These are phyloP conservation scores for Plasmodium ovale DNA, from an alignment of 169 alveolate species.

Conservation along the genomic window DNA sequence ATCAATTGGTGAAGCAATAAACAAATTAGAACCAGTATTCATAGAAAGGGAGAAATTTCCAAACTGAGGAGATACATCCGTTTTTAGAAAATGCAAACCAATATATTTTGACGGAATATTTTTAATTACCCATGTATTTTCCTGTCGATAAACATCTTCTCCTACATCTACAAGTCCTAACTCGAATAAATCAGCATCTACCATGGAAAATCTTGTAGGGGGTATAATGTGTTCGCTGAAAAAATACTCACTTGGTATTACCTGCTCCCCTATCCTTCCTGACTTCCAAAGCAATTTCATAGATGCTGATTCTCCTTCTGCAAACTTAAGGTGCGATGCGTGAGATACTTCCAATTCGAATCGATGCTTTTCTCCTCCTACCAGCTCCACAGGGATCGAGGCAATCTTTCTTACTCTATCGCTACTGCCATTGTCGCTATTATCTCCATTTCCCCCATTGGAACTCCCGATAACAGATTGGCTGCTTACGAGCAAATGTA, in stretches of 20 bases:
- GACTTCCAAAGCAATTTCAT: conserved; percentile 82
- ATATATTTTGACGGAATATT: conserved; percentile 79
- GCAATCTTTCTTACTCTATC: conserved; percentile 68
- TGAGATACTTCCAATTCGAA: conserved; percentile 89
- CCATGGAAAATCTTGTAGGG: conserved; percentile 65
- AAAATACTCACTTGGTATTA: conserved; percentile 78
- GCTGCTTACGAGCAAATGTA: conserved; percentile 66
- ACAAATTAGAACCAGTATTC: conserved; percentile 80
- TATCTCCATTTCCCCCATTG: conserved; percentile 66
- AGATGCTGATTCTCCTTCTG: conserved; percentile 79
- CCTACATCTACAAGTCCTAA: conserved; percentile 76
- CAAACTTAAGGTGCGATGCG: conserved; percentile 86
- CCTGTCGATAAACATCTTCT: conserved; percentile 77
- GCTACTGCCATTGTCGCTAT: conserved; percentile 64
- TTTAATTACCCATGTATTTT: conserved; percentile 71
- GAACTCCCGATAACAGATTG: conserved; percentile 40
- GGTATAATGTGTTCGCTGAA: conserved; percentile 75
- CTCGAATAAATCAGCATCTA: conserved; percentile 80
- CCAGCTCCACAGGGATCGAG: conserved; percentile 86
- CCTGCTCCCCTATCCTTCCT: conserved; percentile 76
- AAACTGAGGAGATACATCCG: conserved; percentile 65
- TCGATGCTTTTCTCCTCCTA: conserved; percentile 89
- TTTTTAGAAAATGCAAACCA: conserved; percentile 79
- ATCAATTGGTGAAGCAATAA: conserved; percentile 78
- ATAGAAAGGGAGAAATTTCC: conserved; percentile 72